Base-by-base conservation (phyloP, 768 basidiomycete genomes). In the Boletus sp. region DNA sequence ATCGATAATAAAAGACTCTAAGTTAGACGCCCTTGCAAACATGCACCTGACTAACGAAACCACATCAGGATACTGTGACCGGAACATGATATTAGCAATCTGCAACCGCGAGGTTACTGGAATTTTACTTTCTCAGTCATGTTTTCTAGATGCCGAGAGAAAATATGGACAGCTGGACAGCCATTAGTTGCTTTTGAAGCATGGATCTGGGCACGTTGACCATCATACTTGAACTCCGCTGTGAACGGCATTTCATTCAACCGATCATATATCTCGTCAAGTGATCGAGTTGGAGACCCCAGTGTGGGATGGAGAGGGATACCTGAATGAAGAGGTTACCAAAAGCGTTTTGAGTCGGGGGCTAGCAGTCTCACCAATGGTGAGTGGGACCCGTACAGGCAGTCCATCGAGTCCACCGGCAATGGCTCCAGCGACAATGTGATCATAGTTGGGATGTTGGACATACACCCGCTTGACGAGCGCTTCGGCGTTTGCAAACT, bases 211-310 rank as follows among this genome's bases (percentile, higher is more conserved):
- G 87, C 91, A 48, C 89, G 81, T 65, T 92, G 89, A 18, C 89
- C 94, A 64, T 97, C 94, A 64, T 94, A 90, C 72, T 96, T 97
- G 68, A 90, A 90, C 74, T 97, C 94, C 33, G 92, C 89, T 15
- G 83, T 79, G 72, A 94, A 97, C 10, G 86, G 80, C 33, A 83
- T 74, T 33, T 79, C 76, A 20, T 80, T 81, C 18, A 93, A 74
- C 7, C 86, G 79, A 45, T 83, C 80, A 65, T 91, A 94, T n/a
- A 95, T 83, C 62, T 94, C 91, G 40, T 85, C 79, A 41, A 97
- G 76, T 28, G 92, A 94, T 29, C 92, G 85, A 44, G 84, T 87
- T 37, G 94, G 94, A 7, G 89, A 89, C 11, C 94, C 94, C 17
- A 97, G 79, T 62, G 92, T 90, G 7, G 92, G 92, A 64, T 86